Conservation (phyloP, 306 rosid genomes). For the Alnus glutinosa region DNA sequence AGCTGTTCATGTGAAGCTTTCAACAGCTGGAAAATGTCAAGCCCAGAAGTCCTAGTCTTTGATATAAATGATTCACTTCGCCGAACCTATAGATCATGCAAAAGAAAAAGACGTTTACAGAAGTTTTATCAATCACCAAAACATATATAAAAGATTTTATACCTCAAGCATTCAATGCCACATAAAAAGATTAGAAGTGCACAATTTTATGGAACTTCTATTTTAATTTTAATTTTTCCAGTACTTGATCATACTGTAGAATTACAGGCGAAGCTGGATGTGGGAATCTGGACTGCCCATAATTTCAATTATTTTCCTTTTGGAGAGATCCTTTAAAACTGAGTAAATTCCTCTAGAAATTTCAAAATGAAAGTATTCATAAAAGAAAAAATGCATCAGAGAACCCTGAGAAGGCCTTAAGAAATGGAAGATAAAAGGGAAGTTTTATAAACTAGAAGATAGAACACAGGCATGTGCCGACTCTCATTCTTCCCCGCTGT, state of each 20-base stretch:
- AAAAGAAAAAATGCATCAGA: neutral
- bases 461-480: neutral
- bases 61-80: conserved; percentile 65
- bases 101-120: conserved; percentile 34
- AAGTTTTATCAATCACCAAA: neutral
- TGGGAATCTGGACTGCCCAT: neutral
- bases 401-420: neutral
- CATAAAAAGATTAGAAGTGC: neutral
- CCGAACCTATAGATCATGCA: conserved; percentile 60
- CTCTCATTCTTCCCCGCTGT: neutral
- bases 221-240: neutral
- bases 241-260: neutral
- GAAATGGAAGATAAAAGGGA: neutral
- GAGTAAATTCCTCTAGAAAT: neutral
- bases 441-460: neutral
- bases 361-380: neutral
- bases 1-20: conserved; percentile 52
- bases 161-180: neutral
- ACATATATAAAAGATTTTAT: neutral
- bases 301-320: conserved; percentile 7
- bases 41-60: conserved; percentile 48
- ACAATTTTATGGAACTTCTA: neutral
- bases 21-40: conserved; percentile 60
- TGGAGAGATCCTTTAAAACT: neutral
- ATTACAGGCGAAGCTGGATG: neutral